phyloP scores from a whole-genome alignment of 2,329 filamentous ascomycete species.

The Colletotrichum liaoningense region DNA sequence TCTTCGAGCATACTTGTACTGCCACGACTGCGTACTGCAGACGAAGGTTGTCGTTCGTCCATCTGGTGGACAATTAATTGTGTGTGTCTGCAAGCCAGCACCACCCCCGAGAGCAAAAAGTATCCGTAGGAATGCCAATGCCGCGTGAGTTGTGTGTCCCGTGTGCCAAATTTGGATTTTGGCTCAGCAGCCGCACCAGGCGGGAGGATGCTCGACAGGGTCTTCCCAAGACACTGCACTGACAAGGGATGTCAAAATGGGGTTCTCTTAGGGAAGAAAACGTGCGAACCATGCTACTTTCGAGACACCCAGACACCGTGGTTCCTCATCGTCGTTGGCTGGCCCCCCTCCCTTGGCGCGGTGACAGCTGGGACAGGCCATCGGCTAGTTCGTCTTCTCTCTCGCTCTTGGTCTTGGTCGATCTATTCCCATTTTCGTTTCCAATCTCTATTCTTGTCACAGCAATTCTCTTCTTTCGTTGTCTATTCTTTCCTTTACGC shows the following conservation, averaged over 20 bases:
- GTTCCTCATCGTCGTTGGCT: conserved; percentile 16
- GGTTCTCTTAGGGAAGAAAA: not conserved
- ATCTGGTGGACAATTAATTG: conserved; percentile 1
- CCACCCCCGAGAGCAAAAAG: not conserved
- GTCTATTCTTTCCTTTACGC: conserved; percentile 2
- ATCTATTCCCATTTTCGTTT: conserved; percentile 20
- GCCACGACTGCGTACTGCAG: not conserved
- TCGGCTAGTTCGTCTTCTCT: conserved; percentile 22
- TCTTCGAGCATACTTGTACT: not conserved
- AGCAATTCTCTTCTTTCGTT: conserved; percentile 8
- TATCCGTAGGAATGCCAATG: not conserved
- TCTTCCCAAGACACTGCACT: not conserved
- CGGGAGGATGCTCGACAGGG: not conserved
- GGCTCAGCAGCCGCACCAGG: conserved; percentile 13
- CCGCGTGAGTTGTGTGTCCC: not conserved
- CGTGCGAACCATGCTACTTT: conserved; percentile 25
- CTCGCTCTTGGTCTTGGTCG: not conserved
- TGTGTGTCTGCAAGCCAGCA: not conserved
- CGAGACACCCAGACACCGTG: conserved; percentile 32
- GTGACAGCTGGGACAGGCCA: conserved; percentile 25
- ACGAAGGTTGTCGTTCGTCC: not conserved
- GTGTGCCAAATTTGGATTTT: conserved; percentile 18
- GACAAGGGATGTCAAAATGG: not conserved
- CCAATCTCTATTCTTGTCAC: conserved; percentile 20
- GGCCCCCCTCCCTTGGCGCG: conserved; percentile 17